These are phyloP conservation scores for Quercus aquifolioides DNA, from an alignment of 306 rosid genomes.

Conservation along the genomic window DNA sequence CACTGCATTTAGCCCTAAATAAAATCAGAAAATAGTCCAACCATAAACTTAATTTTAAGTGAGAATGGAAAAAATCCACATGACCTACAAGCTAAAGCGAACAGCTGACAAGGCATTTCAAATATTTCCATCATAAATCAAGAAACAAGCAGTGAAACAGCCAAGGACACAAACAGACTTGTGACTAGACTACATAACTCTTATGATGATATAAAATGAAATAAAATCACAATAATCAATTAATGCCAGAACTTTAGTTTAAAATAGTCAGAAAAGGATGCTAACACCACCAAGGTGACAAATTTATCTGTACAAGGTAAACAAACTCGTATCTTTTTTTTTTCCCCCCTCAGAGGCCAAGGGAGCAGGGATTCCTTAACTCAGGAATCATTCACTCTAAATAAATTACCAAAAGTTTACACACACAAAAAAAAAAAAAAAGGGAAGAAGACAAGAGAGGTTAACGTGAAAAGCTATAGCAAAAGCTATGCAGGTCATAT, in stretches of 20 bases:
- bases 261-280: too few species aligned
- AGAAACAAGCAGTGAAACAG: background rate
- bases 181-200: background rate
- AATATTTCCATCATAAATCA: background rate
- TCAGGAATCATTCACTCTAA: too few species aligned
- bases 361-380: too few species aligned
- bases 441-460: background rate
- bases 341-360: too few species aligned
- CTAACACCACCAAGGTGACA: too few species aligned
- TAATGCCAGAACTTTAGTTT: too few species aligned
- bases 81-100: background rate
- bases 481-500: background rate
- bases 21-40: constrained; percentile 57
- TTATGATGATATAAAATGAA: background rate
- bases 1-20: constrained; percentile 86
- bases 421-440: background rate
- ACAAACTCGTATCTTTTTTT: too few species aligned
- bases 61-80: background rate
- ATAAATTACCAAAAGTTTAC: too few species aligned
- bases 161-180: background rate
- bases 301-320: too few species aligned
- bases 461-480: background rate
- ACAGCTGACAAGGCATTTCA: background rate
- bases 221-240: background rate
- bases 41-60: constrained; percentile 30